Evolutionary conservation across 1,284 basidiomycete species (phyloP), one percentile per base, ranked within the genome.

Genomic region (Ustilago nuda): DNA sequence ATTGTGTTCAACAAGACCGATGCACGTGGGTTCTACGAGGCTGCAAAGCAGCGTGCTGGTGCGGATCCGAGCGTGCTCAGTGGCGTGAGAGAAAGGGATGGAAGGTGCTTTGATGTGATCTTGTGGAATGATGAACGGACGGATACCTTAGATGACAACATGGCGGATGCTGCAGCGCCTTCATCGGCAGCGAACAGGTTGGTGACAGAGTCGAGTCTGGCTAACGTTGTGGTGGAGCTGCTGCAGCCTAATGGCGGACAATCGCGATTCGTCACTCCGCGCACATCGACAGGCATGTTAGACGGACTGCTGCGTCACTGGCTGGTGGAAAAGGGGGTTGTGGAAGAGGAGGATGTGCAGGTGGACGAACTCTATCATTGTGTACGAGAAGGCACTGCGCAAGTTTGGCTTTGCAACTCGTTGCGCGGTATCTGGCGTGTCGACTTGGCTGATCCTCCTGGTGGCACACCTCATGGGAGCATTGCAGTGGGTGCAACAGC

Each of bases 1-100:
- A n/a, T 77, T 7, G 70, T 73, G 41, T 73, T 77, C 58, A 77
- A 77, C 75, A 77, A 77, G 70, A 77, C 75, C 11, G 66, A 77
- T 33, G 75, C 70, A 36, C 66, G 75, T 13, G 70, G 64, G 3
- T 66, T 73, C 61, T 77, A 77, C 66, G 75, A 77, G 53, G 66
- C 66, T 23, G 75, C 75, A 17, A 73, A 72, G 58, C 62, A 66
- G 41, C 53, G 75, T 1, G 70, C 61, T 5, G 66, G 62, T 13
- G 75, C 75, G 2, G 70, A 72, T 39, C 55, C 66, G 6, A 59
- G 66, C 9, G 70, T 70, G 61, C 66, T 72, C 13, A 76, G 74
- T 41, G 74, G 74, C 11, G 54, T 76, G 33, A 55, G 69, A 15
- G 59, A 72, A n/a, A 32, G 33, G 13, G 74, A 76, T 23, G 56